Base-by-base conservation (phyloP, 768 basidiomycete species). In the Boletus patriciae region DNA sequence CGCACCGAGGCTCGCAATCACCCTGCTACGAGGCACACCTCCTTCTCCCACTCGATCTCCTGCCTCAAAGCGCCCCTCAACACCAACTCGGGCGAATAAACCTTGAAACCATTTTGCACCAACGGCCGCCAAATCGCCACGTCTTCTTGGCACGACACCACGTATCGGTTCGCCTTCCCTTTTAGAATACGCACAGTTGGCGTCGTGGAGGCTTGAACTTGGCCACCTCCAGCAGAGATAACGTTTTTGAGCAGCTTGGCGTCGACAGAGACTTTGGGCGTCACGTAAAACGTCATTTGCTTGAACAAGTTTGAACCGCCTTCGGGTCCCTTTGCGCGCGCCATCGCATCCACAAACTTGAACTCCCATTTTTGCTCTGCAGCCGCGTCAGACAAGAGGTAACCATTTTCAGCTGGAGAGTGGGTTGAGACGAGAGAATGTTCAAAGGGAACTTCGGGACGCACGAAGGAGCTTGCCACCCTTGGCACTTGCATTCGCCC, bases 31-130 rank as follows among this genome's bases (percentile, higher is more conserved):
- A 72, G 31, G 44, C 61, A 72, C 21, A 57, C 65, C 13, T 48
- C 65, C 43, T 79, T 77, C 25, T 89, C 78, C 83, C 84, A 88
- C 23, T 84, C 82, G 21, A 90, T 74, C 61, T 85, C 71, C 67
- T 92, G 92, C 57, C 76, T 83, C 67, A 92, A 68, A 1, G 84
- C 82, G 0, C 78, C 83, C 34, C 76, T 82, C 56, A 92, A 70
- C 15, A 94, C 68, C 27, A 93, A 73, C 66, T 92, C 90, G 29
- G 81, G 78, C 0, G 79, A 80, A 70, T 90, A 92, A n/a, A 93
- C 78, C 19, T 76, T 76, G 60, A 79, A 73, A 0, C 81, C 76
- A 15, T 74, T 74, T 19, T 80, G 64, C 0, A 74, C 74, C 40
- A 92, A 74, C 8, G 86, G 80, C 25, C 82, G 72, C 90, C 91